Base-by-base conservation (phyloP, 2,329 filamentous ascomycete species). In the Hymenoscyphus fructigenus region DNA sequence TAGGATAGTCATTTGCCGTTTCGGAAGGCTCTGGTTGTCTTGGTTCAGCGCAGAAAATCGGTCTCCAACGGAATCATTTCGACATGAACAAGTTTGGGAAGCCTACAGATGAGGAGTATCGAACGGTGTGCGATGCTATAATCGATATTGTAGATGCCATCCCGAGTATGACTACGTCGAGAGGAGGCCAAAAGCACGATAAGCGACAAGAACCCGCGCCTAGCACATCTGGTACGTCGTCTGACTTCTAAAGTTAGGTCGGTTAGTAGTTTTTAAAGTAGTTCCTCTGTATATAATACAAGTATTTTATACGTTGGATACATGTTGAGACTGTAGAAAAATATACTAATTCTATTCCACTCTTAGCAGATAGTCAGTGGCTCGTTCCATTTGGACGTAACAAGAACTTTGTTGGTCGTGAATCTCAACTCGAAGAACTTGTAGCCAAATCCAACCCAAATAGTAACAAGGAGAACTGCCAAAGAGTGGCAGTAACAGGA, bases 381-480 rank as follows among this genome's bases (percentile, higher is more conserved):
- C 82, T 50, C 26, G 38, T 60, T 47, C 58, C 23, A 47, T 60
- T 60, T 50, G 14, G 58, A 60, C 38, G 38, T 10, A 60, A 60
- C 14, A 60, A 47, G 15, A 38, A 60, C 38, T 60, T 60, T 47
- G 23, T 60, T 32, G 23, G 58, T 50, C 38, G 38, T 29, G 4
- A 47, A 47, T 17, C 20, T 26, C 12, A 60, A 60, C 38, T 60
- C 38, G 9, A 60, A 44, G 38, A 44, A 15, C 23, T 60, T 47
- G 7, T 60, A 17, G 14, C 58, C 2, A 50, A 50, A 60, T 38
- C 28, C 26, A 32, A 38, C 41, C 58, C 23, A 17, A 23, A 60
- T 5, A 38, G 26, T 44, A 44, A 47, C 26, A 38, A 47, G 26
- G 26, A 60, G 28, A 38, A 60, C 36, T 60, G 58, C 20, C 23